Base-by-base conservation (phyloP, 75 land plant genomes). In the Pinus taeda region DNA sequence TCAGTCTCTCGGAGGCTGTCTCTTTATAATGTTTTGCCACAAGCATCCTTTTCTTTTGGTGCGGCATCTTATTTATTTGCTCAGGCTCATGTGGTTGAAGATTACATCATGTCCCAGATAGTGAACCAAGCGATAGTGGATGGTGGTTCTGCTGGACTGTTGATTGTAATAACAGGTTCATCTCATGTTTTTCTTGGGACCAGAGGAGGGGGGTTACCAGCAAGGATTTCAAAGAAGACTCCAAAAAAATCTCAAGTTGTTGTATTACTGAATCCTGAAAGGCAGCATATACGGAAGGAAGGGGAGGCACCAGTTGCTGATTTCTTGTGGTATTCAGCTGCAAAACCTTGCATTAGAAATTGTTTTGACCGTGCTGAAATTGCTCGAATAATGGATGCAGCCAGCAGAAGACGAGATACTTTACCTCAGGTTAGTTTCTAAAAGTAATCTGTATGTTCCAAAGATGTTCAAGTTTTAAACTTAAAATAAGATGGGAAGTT, bases 281-380 rank as follows among this genome's bases (percentile, higher is more conserved):
- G 98, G 78, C 98, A 95, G 79, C 77, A 83, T 6, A 89, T 95
- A 58, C 76, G 98, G 57, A 86, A 89, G 74, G 96, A 95, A 83
- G 98, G 98, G 55, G 92, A 93, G 74, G 85, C 90, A 29, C 96
- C 98, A 49, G 86, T 84, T 66, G 96, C 98, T 74, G 98, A 95
- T 86, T 93, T 95, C 78, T 84, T 95, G 86, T 95, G 98, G 96
- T 95, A 95, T 69, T 93, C 96, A 73, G 96, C 94, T 70, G 92
- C 96, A 69, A 95, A 90, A 74, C 84, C 88, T 20, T 95, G 98
- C 79, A 87, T 76, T 71, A 86, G 96, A 77, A 95, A 95, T 81
- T 95, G 98, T 77, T 95, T 89, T 72, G 98, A 95, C 75, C 92
- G 98, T 80, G 98, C 96, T 84, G 98, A 95, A 83, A 92, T 95